phyloP scores from a whole-genome alignment of 2,329 filamentous ascomycete genomes.

The Bipolaris victoriae region DNA sequence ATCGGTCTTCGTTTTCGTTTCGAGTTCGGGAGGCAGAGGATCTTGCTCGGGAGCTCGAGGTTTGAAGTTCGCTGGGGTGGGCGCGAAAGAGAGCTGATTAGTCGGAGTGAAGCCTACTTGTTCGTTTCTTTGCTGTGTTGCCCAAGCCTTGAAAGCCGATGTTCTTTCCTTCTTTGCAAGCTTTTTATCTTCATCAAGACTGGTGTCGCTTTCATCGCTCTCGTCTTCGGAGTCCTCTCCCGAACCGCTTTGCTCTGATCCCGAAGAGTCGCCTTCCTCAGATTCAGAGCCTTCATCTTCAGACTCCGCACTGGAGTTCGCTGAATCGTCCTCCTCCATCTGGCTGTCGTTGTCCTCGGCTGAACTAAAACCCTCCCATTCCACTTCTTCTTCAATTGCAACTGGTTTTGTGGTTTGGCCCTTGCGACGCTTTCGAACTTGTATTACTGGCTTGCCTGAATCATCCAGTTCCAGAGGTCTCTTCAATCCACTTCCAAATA shows the following conservation, averaged over 20 bases:
- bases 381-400: slow-evolving; percentile 53
- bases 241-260: slow-evolving; percentile 27
- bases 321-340: slow-evolving; percentile 33
- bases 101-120: slow-evolving; percentile 72
- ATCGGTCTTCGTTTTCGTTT: slow-evolving; percentile 61
- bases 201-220: slow-evolving; percentile 39
- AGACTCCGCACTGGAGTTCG: slow-evolving; percentile 16
- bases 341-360: slow-evolving; percentile 44
- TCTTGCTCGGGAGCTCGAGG: slow-evolving; percentile 74
- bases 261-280: slow-evolving; percentile 12
- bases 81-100: slow-evolving; percentile 41
- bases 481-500: slow-evolving; percentile 80
- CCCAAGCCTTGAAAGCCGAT: slow-evolving; percentile 93
- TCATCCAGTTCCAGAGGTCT: slow-evolving; percentile 81
- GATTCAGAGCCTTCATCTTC: slow-evolving; percentile 12
- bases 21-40: slow-evolving; percentile 70
- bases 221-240: slow-evolving; percentile 43
- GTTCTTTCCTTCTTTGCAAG: slow-evolving; percentile 53
- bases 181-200: slow-evolving; percentile 47
- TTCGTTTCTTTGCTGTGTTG: slow-evolving; percentile 82
- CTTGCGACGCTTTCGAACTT: slow-evolving; percentile 76
- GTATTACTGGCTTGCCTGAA: slow-evolving; percentile 79
- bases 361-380: slow-evolving; percentile 69
- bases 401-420: slow-evolving; percentile 50
- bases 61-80: slow-evolving; percentile 67